Evolutionary conservation across 192 early-diverging fungal genomes (phyloP), one percentile per base, ranked within the genome.

Genomic region (Backusella liffmaniae): DNA sequence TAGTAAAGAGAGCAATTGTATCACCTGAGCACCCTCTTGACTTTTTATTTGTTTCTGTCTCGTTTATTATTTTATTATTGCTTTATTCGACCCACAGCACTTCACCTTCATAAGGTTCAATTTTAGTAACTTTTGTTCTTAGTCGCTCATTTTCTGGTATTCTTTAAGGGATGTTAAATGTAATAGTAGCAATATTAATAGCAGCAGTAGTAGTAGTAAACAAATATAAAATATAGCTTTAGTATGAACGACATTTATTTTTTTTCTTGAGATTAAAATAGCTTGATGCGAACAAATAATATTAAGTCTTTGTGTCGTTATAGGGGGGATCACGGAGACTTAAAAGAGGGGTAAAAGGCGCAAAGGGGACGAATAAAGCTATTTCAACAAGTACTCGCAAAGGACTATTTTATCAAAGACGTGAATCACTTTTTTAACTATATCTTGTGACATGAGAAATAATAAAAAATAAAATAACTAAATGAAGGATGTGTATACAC

Each of bases 241-340:
- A 44, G 42, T 44, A 44, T 44, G 9, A 56, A 56, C 53, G n/a
- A 56, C n/a, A 56, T 56, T 21, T 56, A 56, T 56, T 56, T 23
- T 56, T 56, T 56, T 56, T 56, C 53, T 56, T 56, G 53, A 56
- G 53, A 56, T 56, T 56, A 56, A 56, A 56, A 56, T 56, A 56
- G 51, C 9, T 56, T 56, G 51, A 56, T 56, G 53, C 23, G 53
- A 56, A 56, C 53, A 56, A 56, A 56, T 56, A 56, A 56, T 56
- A 56, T 56, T 23, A 56, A 23, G 53, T 23, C 53, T 56, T 56
- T 56, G 53, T 56, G 53, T 56, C 53, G 53, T 56, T 56, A 56
- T 44, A 56, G 21, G 53, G 53, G 53, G 53, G 53, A 56, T 21
- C 53, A 56, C 53, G 53, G 53, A 56, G 53, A 56, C 53, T 56